phyloP scores from a whole-genome alignment of 306 rosid species.

The Inga oerstediana region DNA sequence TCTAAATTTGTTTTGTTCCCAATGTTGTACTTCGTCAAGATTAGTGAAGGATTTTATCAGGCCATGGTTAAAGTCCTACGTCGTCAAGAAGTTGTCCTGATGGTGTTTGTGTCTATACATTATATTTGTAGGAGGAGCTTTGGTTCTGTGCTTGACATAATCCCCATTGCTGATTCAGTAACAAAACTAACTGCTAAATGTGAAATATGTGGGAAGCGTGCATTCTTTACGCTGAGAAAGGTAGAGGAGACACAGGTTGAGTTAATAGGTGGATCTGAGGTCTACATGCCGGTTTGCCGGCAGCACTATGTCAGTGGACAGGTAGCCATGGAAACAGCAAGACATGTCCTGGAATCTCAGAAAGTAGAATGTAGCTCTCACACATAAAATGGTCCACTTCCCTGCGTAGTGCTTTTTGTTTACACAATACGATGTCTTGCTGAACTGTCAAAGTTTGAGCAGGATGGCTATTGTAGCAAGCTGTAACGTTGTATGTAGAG shows the following conservation, averaged over 20 bases:
- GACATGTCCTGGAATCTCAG: conserved; percentile 57
- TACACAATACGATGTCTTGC: background rate
- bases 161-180: conserved; percentile 86
- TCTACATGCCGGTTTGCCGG: conserved; percentile 96
- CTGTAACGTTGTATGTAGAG: conserved; percentile 4
- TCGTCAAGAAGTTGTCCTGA: conserved; percentile 14
- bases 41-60: conserved; percentile 9
- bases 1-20: background rate
- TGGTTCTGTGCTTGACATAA: conserved; percentile 77
- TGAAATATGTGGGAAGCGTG: conserved; percentile 77
- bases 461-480: background rate
- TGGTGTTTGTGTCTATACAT: conserved; percentile 25
- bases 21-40: background rate
- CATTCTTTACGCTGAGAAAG: conserved; percentile 84
- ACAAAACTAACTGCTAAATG: conserved; percentile 92
- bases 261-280: conserved; percentile 81
- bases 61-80: background rate
- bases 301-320: conserved; percentile 81
- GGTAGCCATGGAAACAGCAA: conserved; percentile 64
- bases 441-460: background rate
- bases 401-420: conserved; percentile 9
- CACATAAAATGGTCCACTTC: conserved; percentile 30
- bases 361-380: conserved; percentile 49
- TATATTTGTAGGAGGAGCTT: conserved; percentile 68
- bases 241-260: conserved; percentile 67